A percentile compares a stretch with the other conserved stretches of the same genome.
phyloP scores from a whole-genome alignment of 2,329 filamentous ascomycete species.

The Amesomyces nigricolor region DNA sequence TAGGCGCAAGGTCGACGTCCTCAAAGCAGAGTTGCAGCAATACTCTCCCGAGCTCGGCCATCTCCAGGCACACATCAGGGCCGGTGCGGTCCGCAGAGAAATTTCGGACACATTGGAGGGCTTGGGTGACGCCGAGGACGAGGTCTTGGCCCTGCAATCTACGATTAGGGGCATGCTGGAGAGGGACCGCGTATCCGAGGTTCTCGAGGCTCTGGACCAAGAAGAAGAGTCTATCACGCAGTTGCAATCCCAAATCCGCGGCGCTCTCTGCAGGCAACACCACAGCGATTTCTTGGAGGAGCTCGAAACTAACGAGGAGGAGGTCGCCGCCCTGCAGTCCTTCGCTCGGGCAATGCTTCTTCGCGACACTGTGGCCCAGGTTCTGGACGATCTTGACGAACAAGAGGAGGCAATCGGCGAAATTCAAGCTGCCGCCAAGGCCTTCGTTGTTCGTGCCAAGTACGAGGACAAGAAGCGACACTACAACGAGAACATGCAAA shows the following conservation, averaged over 20 bases:
- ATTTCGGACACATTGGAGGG: conserved; percentile 44
- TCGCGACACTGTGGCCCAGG: conserved; percentile 65
- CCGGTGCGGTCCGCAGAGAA: conserved; percentile 48
- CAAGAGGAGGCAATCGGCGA: conserved; percentile 72
- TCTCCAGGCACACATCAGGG: conserved; percentile 50
- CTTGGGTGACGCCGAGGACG: conserved; percentile 42
- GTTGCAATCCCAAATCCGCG: conserved; percentile 64
- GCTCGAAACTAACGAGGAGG: conserved; percentile 61
- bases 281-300: conserved; percentile 61
- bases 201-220: conserved; percentile 51
- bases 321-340: conserved; percentile 67
- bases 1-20: conserved; percentile 40
- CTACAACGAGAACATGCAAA: conserved; percentile 96
- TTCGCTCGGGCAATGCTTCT: conserved; percentile 73
- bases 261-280: conserved; percentile 56
- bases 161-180: conserved; percentile 56
- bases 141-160: conserved; percentile 51
- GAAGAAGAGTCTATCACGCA: conserved; percentile 52
- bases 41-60: conserved; percentile 40
- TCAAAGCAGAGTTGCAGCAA: conserved; percentile 44
- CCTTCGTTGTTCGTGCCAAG: conserved; percentile 63
- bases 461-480: conserved; percentile 83
- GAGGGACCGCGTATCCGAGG: conserved; percentile 44
- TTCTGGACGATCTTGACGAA: conserved; percentile 72
- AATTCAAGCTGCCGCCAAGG: conserved; percentile 69